Evolutionary conservation across 2,329 filamentous ascomycete species (phyloP), one percentile per base, ranked within the genome.

Genomic region (Fusarium phyllophilum): DNA sequence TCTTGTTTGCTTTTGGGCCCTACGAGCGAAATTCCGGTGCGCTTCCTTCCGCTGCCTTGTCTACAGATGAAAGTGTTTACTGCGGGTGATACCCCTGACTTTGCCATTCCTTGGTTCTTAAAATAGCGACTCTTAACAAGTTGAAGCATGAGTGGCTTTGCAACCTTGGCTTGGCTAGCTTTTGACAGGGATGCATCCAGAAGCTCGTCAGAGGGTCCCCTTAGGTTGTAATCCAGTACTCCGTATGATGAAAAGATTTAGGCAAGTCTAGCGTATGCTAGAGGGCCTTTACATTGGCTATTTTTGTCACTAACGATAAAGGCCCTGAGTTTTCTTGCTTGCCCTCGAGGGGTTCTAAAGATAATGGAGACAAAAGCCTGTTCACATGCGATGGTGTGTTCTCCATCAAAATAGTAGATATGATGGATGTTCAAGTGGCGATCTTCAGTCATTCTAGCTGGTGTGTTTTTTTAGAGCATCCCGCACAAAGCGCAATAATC

Each of bases 41-140:
- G 48, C 44, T 57, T 52, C 44, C 22, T 58, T 60, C 29, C 44
- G 41, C 33, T 42, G 46, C 39, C 36, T 58, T 61, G 29, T 29
- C 44, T 38, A 51, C 48, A 62, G 60, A 48, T 70, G 48, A 62
- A 62, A 46, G 49, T 57, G 64, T 42, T 73, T 65, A 55, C 72
- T 72, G 55, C 70, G 63, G 77, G 75, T 77, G 4, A 73, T 77
- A 56, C 75, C 77, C 77, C 77, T 78, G 74, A 76, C 77, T 78
- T 78, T 78, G 74, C 75, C 77, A 64, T 75, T 66, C 31, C 70
- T 70, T 70, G 60, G 42, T 54, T 68, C 75, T 70, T 78, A 78
- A 77, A 78, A 78, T 78, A 78, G 77, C 48, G 38, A 68, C 38
- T 58, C 42, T 48, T 36, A n/a, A 6, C 6, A 29, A 36, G 62